Percentiles rank a stretch among this genome's conserved stretches.
phyloP scores from a whole-genome alignment of 495 filamentous ascomycete genomes.

The Xanthoparmelia taractica region DNA sequence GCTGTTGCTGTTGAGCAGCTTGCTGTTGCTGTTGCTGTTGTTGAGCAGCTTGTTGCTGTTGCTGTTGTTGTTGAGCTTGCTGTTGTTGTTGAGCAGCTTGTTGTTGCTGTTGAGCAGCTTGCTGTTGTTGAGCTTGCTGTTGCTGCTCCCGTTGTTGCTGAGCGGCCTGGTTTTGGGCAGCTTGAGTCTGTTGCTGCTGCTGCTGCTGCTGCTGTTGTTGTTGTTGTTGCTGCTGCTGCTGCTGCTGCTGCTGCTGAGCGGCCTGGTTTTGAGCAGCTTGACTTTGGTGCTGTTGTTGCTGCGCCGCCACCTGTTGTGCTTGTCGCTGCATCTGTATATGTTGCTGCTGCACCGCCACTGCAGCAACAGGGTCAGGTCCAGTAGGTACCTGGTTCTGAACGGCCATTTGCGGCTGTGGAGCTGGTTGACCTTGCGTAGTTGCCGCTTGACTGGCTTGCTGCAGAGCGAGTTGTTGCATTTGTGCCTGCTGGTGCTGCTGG shows the following conservation, averaged over 20 bases:
- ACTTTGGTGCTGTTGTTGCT: not conserved
- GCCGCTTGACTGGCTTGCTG: slow-evolving; percentile 34
- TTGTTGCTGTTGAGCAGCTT: slow-evolving; percentile 22
- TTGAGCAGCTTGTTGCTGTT: slow-evolving; percentile 23
- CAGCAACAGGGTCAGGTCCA: slow-evolving; percentile 19
- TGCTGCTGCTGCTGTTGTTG: not conserved
- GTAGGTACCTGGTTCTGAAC: slow-evolving; percentile 22
- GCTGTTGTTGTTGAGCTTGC: slow-evolving; percentile 21
- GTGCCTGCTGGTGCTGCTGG: slow-evolving; percentile 36
- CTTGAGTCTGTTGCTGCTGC: not conserved
- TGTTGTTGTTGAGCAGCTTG: slow-evolving; percentile 25
- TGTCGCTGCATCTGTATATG: slow-evolving; percentile 12
- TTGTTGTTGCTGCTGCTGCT: slow-evolving; percentile 35
- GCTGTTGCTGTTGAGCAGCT: slow-evolving; percentile 23
- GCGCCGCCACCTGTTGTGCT: not conserved
- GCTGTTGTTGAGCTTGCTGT: slow-evolving; percentile 35
- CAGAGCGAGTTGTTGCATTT: slow-evolving; percentile 30
- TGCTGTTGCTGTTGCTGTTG: slow-evolving; percentile 26
- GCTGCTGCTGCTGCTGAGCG: slow-evolving; percentile 28
- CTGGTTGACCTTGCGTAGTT: slow-evolving; percentile 30
- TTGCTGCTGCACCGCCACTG: slow-evolving; percentile 33
- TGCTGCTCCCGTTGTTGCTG: slow-evolving; percentile 27
- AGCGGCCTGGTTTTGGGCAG: slow-evolving; percentile 1
- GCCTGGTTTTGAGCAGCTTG: slow-evolving; percentile 7
- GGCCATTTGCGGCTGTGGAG: slow-evolving; percentile 23